Evolutionary conservation across 257 asterid species (phyloP).

Genomic region (Cordia subcordata): DNA sequence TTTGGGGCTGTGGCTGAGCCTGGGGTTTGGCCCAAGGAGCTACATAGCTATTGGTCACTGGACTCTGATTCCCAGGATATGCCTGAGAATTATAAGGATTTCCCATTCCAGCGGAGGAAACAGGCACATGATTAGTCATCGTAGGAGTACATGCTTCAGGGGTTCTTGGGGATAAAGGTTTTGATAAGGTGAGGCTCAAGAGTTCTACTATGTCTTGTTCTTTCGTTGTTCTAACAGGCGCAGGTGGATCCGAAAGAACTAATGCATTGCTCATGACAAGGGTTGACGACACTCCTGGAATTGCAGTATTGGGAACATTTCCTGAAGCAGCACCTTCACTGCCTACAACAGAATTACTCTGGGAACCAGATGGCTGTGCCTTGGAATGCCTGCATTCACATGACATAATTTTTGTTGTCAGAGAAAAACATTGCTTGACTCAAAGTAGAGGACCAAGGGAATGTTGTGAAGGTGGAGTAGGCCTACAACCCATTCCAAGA

Average conservation of each 20-base stretch:
- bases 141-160: slow-evolving; percentile 30
- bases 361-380: slow-evolving; percentile 28
- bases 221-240: slow-evolving; percentile 34
- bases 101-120: slow-evolving; percentile 27
- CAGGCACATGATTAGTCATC: slow-evolving; percentile 24
- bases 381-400: slow-evolving; percentile 54
- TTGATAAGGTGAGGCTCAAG: slow-evolving; percentile 59
- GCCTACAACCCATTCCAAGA: too few relatives aligned
- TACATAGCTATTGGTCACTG: slow-evolving; percentile 45
- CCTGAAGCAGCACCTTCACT: slow-evolving; percentile 12
- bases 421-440: too few relatives aligned
- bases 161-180: slow-evolving; percentile 34
- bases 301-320: slow-evolving; percentile 5
- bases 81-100: slow-evolving; percentile 34
- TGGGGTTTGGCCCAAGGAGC: slow-evolving; percentile 83
- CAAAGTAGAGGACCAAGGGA: too few relatives aligned
- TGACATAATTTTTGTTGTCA: background rate
- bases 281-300: slow-evolving; percentile 25
- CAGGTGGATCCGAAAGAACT: slow-evolving; percentile 41
- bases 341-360: slow-evolving; percentile 13
- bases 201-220: slow-evolving; percentile 79
- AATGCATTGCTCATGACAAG: slow-evolving; percentile 49
- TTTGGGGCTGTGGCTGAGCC: background rate
- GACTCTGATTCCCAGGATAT: slow-evolving; percentile 34
- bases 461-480: too few relatives aligned